Evolutionary conservation across 768 basidiomycete genomes (phyloP).

Genomic region (Calocybe cyanea): DNA sequence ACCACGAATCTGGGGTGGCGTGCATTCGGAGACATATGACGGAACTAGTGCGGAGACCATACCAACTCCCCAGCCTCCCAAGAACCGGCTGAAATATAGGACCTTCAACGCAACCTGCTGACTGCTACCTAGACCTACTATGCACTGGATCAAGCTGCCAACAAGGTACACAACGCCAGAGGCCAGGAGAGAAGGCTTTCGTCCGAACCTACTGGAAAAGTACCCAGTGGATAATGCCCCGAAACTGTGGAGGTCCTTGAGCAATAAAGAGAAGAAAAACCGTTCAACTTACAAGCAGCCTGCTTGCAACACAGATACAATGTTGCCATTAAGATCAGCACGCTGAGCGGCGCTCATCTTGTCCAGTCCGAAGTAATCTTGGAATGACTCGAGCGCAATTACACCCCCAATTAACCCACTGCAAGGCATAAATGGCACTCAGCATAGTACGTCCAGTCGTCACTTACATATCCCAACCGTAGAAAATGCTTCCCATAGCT

Average conservation of each 20-base stretch:
- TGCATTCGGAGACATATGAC: conserved; percentile 48
- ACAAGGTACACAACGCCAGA: conserved; percentile 45
- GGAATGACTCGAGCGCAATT: conserved; percentile 41
- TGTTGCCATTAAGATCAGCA: conserved; percentile 44
- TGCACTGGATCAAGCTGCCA: conserved; percentile 43
- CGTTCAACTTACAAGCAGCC: conserved; percentile 39
- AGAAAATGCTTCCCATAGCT: conserved; percentile 45
- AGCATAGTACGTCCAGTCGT: too few relatives aligned
- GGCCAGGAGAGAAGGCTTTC: conserved; percentile 39
- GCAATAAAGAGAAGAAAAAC: neutral
- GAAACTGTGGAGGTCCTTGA: conserved; percentile 27
- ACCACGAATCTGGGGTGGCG: conserved; percentile 44
- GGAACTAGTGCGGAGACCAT: conserved; percentile 48
- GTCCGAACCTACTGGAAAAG: conserved; percentile 39
- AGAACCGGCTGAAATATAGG: conserved; percentile 48
- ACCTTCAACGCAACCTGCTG: conserved; percentile 30
- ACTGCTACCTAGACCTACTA: conserved; percentile 38
- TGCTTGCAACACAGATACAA: conserved; percentile 48
- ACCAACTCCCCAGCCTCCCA: conserved; percentile 60
- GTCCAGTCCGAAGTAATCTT: conserved; percentile 44
- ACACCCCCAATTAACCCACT: conserved; percentile 46
- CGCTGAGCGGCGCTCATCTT: conserved; percentile 29
- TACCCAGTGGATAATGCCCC: conserved; percentile 40
- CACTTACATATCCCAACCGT: conserved; percentile 42
- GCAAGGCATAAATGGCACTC: neutral